Evolutionary conservation across 2,329 filamentous ascomycete species (phyloP), one percentile per base, ranked within the genome.

Genomic region (Orbilia brochopaga): DNA sequence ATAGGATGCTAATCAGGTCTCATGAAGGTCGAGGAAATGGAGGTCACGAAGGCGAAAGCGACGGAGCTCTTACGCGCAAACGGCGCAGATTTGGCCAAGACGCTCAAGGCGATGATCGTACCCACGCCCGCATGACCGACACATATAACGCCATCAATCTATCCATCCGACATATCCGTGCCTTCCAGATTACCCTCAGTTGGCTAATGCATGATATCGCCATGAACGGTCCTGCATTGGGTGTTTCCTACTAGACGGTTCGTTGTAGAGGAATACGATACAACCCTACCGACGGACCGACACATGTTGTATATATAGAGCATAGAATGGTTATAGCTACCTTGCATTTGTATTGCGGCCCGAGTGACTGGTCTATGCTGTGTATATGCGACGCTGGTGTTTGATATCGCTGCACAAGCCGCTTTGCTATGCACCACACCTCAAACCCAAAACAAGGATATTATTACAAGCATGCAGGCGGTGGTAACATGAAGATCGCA

Each of bases 21-120:
- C 8, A 32, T 32, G 27, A 78, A 58, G 87, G 82, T 89, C 11
- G 86, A 90, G 53, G 85, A 92, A 78, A 83, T 92, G 32, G 90
- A 93, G 73, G 78, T 93, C 37, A 80, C 85, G 0, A 92, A 90
- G 79, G 76, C 81, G 1, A 91, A 88, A 79, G 90, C 89, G 1
- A 92, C 88, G 1, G 90, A 93, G 72, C 79, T 93, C 56, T 82
- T 94, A 3, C 88, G 87, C 78, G 82, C 84, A 3, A 83, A 92
- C 76, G 88, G 91, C 55, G 90, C 90, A 1, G 84, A 91, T 77
- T 85, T 85, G 1, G 83, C 88, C 42, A 83, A 85, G 78, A 89
- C 89, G 0, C 84, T 93, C 82, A 83, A 80, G 67, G 85, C 86
- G 0, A 91, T 81, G 77, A 79, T 85, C 30, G 78, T 78, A 44